phyloP scores from a whole-genome alignment of 1,139 yeast genomes.

The Debaryomycetaceae sp. region DNA sequence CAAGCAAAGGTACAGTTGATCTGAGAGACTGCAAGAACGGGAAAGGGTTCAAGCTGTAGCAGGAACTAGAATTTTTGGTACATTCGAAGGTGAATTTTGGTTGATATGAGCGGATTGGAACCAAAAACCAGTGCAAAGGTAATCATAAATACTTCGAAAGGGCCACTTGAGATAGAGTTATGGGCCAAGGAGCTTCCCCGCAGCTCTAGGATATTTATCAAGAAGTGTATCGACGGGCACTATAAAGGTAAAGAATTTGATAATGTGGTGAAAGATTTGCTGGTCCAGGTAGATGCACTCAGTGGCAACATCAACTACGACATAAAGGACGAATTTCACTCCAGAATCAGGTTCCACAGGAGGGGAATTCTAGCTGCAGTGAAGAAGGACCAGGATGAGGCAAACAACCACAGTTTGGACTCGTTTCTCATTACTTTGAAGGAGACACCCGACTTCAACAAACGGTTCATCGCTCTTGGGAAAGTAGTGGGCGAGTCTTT shows the following conservation, averaged over 20 bases:
- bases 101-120: conserved; percentile 58
- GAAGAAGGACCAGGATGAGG: conserved; percentile 19
- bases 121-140: conserved; percentile 65
- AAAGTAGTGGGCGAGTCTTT: conserved; percentile 58
- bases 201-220: conserved; percentile 47
- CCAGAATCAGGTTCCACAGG: conserved; percentile 49
- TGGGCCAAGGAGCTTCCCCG: conserved; percentile 72
- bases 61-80: too few species aligned
- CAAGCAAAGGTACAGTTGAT: too few species aligned
- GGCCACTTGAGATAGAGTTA: conserved; percentile 56
- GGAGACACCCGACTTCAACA: conserved; percentile 43
- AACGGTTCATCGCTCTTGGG: conserved; percentile 57
- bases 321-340: conserved; percentile 48
- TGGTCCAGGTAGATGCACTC: conserved; percentile 25
- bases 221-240: conserved; percentile 41
- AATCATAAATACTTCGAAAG: conserved; percentile 54
- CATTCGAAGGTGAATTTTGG: background rate
- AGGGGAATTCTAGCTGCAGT: conserved; percentile 60
- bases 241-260: conserved; percentile 43
- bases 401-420: conserved; percentile 35
- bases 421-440: conserved; percentile 54
- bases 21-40: too few species aligned
- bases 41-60: too few species aligned
- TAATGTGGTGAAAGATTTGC: conserved; percentile 29
- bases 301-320: conserved; percentile 6